Evolutionary conservation across 2,329 filamentous ascomycete species (phyloP), one percentile per base, ranked within the genome.

Genomic region (Diaporthe destruens): DNA sequence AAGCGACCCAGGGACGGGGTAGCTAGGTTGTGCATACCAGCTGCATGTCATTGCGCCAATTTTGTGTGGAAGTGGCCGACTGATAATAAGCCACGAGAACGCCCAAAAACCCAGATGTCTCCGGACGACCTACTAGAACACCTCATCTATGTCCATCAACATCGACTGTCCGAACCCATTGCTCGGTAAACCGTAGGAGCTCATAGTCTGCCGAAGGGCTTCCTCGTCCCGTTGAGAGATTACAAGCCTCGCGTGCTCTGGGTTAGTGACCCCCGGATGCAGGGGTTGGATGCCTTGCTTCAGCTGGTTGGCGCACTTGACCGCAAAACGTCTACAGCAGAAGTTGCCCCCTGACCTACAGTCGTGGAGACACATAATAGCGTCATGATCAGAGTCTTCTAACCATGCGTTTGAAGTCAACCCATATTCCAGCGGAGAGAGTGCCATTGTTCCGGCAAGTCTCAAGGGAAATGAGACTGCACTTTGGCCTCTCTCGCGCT

Each of bases 341-440:
- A 66, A 66, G 1, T 16, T 25, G 9, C 29, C 32, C 20, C 44
- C 44, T 49, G 44, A 49, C 44, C 29, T 36, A 23, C 61, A 66
- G 16, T 53, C n/a, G n/a, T 66, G 32, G 16, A 51, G n/a, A 53
- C 61, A 66, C 61, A 66, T 66, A 3, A 66, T 18, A 25, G 32
- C 61, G 11, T 66, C 47, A 36, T 20, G 7, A 11, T 66, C 44
- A 11, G n/a, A 12, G 23, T 66, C 61, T 53, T 66, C 61, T 36
- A 66, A 5, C 61, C 61, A 66, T 16, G 11, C 32, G n/a, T 66
- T 47, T 12, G n/a, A 23, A 11, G 47, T 51, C 3, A 23, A 25
- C 6, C 3, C 11, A 14, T 36, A 36, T 36, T 23, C 20, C 12
- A 9, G 55, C 20, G 32, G 34, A 12, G 32, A 8, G 4, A 8